A percentile compares a stretch with the other conserved stretches of the same genome.
phyloP scores from a whole-genome alignment of 176 grass and related monocot genomes.

The Oryza meyeriana region DNA sequence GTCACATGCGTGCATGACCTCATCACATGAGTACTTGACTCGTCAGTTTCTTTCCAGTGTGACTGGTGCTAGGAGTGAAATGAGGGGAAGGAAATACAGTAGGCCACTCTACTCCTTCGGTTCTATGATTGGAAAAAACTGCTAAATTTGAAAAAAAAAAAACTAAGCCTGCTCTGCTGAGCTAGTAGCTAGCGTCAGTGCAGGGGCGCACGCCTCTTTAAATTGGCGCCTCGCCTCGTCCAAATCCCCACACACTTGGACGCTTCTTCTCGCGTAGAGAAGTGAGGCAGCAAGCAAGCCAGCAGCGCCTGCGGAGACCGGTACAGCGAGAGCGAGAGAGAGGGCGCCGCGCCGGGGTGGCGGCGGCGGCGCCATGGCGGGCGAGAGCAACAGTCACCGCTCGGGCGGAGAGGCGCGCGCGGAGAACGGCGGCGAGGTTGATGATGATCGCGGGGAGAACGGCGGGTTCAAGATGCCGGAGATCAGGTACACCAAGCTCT shows the following conservation, averaged over 20 bases:
- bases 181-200: too few species aligned
- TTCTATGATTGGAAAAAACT: background rate
- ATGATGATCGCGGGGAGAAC: background rate
- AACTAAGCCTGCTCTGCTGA: too few species aligned
- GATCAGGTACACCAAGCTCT: conserved; percentile 63
- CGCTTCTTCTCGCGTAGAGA: background rate
- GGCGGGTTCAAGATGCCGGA: conserved; percentile 33
- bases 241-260: background rate
- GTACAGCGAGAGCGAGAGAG: background rate
- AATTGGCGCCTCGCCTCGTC: background rate
- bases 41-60: background rate
- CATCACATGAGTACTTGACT: background rate
- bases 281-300: background rate
- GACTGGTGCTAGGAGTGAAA: background rate
- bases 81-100: background rate
- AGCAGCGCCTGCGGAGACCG: background rate
- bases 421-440: background rate
- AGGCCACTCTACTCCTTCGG: too few species aligned
- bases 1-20: background rate
- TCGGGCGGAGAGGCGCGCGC: background rate
- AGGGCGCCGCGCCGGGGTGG: too few species aligned
- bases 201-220: background rate
- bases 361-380: background rate
- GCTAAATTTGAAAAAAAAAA: background rate
- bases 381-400: background rate